Base-by-base conservation (phyloP, 441 rosid genomes). In the Codiaeum variegatum region DNA sequence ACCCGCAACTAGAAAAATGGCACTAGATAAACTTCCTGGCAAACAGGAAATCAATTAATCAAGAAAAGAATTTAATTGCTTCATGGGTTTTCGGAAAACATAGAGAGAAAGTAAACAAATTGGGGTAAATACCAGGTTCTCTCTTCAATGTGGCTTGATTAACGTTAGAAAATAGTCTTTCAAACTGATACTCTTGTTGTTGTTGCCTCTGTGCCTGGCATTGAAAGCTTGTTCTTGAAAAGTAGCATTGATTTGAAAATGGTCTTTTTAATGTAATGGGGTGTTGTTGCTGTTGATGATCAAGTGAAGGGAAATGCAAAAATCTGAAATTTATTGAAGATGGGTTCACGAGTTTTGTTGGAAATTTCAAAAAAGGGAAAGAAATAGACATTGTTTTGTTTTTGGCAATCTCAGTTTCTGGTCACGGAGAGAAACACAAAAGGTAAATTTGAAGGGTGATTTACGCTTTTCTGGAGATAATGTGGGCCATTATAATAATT, bases 141-240 rank as follows among this genome's bases (percentile, higher is more conserved):
- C 96, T 83, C 80, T 88, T 90, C 59, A 90, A 74, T 3, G 95
- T 88, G 74, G 87, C 87, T 75, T 62, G 88, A 73, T 94, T 90
- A 70, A 94, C 87, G 76, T 94, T 94, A 44, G 98, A 94, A 79
- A 94, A 94, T 28, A 90, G 89, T 85, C 97, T 86, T 84, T 92
- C 91, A 68, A 85, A 77, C 51, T 84, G 81, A 54, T 83, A 81
- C 52, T 83, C 87, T 74, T 81, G 79, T n/a, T 76, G 79, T n/a
- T 76, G 70, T 44, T 76, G 76, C 62, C 79, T 73, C 46, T 70
- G 70, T 5, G 88, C 77, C 31, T 79, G 73, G 80, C 85, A 88
- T 56, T 71, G 87, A 62, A 77, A 51, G 34, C 56, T 60, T 77
- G 76, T 79, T 47, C 42, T 34, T 66, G 29, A 21, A 6, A 66